Evolutionary conservation across 208 protist species (phyloP), one percentile per base, ranked within the genome.

Genomic region (Borovskyia barvae): DNA sequence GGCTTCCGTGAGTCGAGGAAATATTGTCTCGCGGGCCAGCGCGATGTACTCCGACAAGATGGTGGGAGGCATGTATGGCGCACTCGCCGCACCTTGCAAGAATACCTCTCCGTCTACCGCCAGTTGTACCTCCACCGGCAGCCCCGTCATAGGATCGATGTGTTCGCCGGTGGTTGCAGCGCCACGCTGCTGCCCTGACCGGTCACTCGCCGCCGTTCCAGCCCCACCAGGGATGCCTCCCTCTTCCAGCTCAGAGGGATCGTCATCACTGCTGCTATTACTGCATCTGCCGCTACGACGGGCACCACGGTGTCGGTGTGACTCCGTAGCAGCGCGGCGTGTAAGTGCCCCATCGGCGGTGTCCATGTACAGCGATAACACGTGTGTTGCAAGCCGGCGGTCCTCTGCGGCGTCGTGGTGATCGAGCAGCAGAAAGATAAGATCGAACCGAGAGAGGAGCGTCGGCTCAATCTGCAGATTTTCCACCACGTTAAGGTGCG

Each of bases 381-480:
- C 91, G 75, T 99, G 99, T 15, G 72, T 55, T 3, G 98, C 97
- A 1, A 99, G 89, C 24, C 79, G 72, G 3, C 84, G 41, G 66
- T 99, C 99, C 28, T 85, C 79, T 12, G 39, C 53, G 22, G 91
- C 80, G 67, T 99, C 86, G 26, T 98, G 79, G n/a, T 86, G 82
- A 75, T 99, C 98, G 5, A 99, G 75, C 20, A 99, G 69, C 14
- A 99, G 76, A 73, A 98, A 99, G 68, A 99, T 98, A 17, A 99
- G 83, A 65, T 99, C 98, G 74, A 99, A 98, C 25, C 99, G 77
- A 2, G 98, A 99, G 17, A 99, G 82, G 2, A 99, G 82, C 20
- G 98, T 99, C 32, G 98, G 98, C 60, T 98, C 97, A 19, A 99
- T 86, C 51, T 99, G 90, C 39, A 99, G 82, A 70, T 99, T 99